Base-by-base conservation (phyloP, 345 rosid genomes). In the Euphorbia tirucalli region DNA sequence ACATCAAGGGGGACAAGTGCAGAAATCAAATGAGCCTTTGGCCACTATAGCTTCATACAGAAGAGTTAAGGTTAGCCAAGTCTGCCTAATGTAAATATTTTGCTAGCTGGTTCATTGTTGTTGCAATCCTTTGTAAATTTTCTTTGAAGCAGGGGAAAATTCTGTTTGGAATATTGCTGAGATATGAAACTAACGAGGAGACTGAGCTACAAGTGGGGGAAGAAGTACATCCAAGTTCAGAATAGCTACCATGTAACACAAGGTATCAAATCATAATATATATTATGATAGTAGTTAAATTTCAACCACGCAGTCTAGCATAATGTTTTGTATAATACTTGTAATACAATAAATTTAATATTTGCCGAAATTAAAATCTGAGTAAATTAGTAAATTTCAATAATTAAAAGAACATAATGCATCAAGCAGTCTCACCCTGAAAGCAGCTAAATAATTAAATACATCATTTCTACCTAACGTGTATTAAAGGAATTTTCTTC, bases 21-120 rank as follows among this genome's bases (percentile, higher is more conserved):
- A 57, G 75, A 92, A 83, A 79, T 85, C 97, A 43, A 94, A 78
- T 2, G 97, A 94, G 83, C 96, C 99, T 49, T 77, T 92, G 78
- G 79, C 87, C 61, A 88, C 99, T 30, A 77, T 94, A 78, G 95
- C 97, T 48, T 85, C 93, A 25, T 92, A 94, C 85, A 83, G 97
- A 83, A 92, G 97, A 86, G 77, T 76, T 39, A 89, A 92, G 93
- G 99, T 94, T 57, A 67, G 82, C 62, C 22, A 30, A 39, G 14
- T 1, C 16, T 66, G 1, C 24, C 27, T 14, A 5, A 56, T 56
- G 19, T 30, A n/a, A n/a, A n/a, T n/a, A n/a, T n/a, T n/a, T n/a
- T n/a, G n/a, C n/a, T n/a, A n/a, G n/a, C n/a, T n/a, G n/a, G n/a
- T n/a, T n/a, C n/a, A n/a, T n/a, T n/a, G n/a, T n/a, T n/a, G n/a